These are phyloP conservation scores for Chloromonas sp. DNA, from an alignment of 163 green algal genomes.

Conservation along the genomic window DNA sequence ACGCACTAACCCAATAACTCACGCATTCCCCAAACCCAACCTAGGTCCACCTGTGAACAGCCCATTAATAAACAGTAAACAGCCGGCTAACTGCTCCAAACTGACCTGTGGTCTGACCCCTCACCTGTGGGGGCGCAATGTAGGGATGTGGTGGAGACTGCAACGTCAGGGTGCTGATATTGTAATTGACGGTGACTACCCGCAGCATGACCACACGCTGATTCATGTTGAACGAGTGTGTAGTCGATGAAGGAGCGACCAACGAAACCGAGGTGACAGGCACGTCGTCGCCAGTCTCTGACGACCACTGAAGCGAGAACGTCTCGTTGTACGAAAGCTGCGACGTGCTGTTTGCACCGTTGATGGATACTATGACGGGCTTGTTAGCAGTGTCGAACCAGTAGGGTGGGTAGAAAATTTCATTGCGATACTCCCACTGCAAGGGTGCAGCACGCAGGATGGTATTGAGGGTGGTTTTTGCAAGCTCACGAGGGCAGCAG, in stretches of 20 bases:
- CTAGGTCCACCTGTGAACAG: too few relatives aligned
- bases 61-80: too few relatives aligned
- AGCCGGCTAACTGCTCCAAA: too few relatives aligned
- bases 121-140: slow-evolving; percentile 13
- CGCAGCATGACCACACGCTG: slow-evolving; percentile 27
- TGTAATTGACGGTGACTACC: background rate
- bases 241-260: slow-evolving; percentile 25
- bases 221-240: slow-evolving; percentile 37
- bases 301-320: background rate
- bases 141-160: slow-evolving; percentile 14
- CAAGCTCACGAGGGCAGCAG: background rate
- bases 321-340: background rate
- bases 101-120: too few relatives aligned
- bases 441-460: background rate
- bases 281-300: background rate
- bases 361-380: slow-evolving; percentile 1
- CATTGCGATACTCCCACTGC: slow-evolving; percentile 5
- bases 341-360: slow-evolving; percentile 1
- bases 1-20: too few relatives aligned
- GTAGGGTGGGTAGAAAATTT: slow-evolving; percentile 5
- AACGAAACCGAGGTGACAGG: slow-evolving; percentile 19
- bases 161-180: slow-evolving; percentile 1
- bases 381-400: slow-evolving; percentile 5
- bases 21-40: too few relatives aligned
- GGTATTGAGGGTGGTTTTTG: background rate